Conservation (phyloP, 169 alveolate species). For the Plasmodium coatneyi region DNA sequence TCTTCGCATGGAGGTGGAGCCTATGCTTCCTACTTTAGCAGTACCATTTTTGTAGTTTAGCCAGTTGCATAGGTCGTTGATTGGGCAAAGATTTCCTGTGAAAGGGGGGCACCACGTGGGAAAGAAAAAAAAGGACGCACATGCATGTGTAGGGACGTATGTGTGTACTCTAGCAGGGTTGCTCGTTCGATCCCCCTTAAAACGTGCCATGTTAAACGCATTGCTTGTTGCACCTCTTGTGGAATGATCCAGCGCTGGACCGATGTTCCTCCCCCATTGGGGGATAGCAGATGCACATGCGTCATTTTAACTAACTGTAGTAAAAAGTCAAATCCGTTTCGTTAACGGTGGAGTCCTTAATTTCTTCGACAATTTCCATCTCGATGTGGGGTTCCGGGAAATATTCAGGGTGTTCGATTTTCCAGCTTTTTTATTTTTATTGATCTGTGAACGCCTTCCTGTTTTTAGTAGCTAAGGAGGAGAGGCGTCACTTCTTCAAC, state of each 20-base stretch:
- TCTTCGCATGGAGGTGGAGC: not conserved
- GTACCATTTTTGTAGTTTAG: constrained; percentile 64
- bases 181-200: not conserved
- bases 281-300: not conserved
- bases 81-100: constrained; percentile 66
- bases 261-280: not conserved
- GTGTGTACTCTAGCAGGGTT: not conserved
- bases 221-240: not conserved
- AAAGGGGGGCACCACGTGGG: not conserved
- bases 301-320: constrained; percentile 35
- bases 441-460: not conserved
- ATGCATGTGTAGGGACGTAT: not conserved
- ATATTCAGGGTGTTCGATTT: not conserved
- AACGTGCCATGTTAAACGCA: not conserved
- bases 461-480: not conserved
- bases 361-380: constrained; percentile 60
- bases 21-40: not conserved
- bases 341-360: constrained; percentile 55
- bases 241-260: not conserved
- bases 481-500: not conserved
- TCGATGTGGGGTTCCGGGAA: not conserved
- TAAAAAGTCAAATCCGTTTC: constrained; percentile 65
- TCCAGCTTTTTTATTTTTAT: not conserved
- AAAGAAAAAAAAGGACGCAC: constrained; percentile 2
- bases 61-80: constrained; percentile 65